Evolutionary conservation across 2,329 filamentous ascomycete genomes (phyloP).

Genomic region (Hypoxylon sp.): DNA sequence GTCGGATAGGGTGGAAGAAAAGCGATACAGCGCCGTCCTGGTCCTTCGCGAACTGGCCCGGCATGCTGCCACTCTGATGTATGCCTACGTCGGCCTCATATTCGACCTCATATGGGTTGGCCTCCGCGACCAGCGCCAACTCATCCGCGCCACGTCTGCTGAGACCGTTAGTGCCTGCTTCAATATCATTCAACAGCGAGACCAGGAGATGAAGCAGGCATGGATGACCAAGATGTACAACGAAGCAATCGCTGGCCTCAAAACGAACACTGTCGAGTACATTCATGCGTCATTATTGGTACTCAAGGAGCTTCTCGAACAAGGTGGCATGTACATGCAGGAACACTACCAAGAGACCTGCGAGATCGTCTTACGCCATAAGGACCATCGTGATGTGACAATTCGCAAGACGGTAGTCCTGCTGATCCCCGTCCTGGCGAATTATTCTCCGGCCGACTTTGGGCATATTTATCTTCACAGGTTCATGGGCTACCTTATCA

Average conservation of each 20-base stretch:
- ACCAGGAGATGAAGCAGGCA: constrained; percentile 85
- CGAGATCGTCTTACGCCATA: constrained; percentile 91
- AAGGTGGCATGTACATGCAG: constrained; percentile 99
- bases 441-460: constrained; percentile 92
- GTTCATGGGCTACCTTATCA: constrained; percentile 96
- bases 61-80: constrained; percentile 95
- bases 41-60: constrained; percentile 90
- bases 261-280: constrained; percentile 83
- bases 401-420: constrained; percentile 91
- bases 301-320: constrained; percentile 90
- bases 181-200: constrained; percentile 93
- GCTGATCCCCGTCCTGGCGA: constrained; percentile 91
- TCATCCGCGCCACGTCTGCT: constrained; percentile 91
- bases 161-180: constrained; percentile 96
- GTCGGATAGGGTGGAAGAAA: constrained; percentile 91
- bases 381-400: constrained; percentile 89
- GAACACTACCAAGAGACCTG: constrained; percentile 92
- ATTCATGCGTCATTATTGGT: constrained; percentile 95
- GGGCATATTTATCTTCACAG: constrained; percentile 88
- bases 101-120: constrained; percentile 98
- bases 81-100: constrained; percentile 93
- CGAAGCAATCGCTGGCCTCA: constrained; percentile 84
- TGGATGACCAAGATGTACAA: constrained; percentile 94
- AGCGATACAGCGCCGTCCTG: constrained; percentile 92
- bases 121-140: constrained; percentile 86